A percentile compares a stretch with the other conserved stretches of the same genome.
Conservation (phyloP, 2,329 filamentous ascomycete species). For the Colletotrichum spinosum region DNA sequence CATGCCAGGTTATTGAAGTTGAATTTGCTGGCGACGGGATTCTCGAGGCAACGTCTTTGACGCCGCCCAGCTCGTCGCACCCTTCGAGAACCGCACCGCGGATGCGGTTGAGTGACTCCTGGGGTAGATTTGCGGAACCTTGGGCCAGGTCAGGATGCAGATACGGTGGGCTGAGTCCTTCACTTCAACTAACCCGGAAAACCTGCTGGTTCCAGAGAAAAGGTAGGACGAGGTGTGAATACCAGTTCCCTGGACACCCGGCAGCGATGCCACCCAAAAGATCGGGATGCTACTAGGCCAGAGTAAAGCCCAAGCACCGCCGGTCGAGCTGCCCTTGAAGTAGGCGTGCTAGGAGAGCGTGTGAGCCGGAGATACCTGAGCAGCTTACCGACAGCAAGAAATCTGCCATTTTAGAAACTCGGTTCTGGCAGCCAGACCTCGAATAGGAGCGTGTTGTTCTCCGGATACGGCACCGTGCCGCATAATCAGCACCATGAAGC, state of each 20-base stretch:
- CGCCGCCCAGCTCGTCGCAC: slow-evolving; percentile 15
- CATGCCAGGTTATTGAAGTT: slow-evolving; percentile 18
- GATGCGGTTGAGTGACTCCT: slow-evolving; percentile 14
- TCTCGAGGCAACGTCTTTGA: slow-evolving; percentile 29
- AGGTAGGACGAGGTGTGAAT: slow-evolving; percentile 20
- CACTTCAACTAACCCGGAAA: background rate
- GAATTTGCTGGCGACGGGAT: slow-evolving; percentile 15
- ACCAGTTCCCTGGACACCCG: slow-evolving; percentile 29
- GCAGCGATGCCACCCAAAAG: slow-evolving; percentile 16
- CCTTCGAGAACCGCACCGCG: slow-evolving; percentile 5
- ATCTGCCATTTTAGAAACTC: slow-evolving; percentile 1
- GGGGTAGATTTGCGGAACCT: slow-evolving; percentile 1
- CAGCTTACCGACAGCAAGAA: slow-evolving; percentile 22
- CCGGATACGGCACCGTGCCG: slow-evolving; percentile 10
- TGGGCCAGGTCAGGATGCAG: background rate
- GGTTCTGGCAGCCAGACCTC: slow-evolving; percentile 18
- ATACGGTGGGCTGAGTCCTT: too few relatives aligned
- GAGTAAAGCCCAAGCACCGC: slow-evolving; percentile 15
- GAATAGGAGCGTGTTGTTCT: slow-evolving; percentile 16
- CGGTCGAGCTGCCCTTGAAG: slow-evolving; percentile 28
- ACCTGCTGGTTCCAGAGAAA: slow-evolving; percentile 31
- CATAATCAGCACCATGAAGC: slow-evolving; percentile 14
- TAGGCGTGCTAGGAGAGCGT: slow-evolving; percentile 1
- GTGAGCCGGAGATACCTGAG: background rate
- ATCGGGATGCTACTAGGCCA: slow-evolving; percentile 17